These are phyloP conservation scores for Exophiala mesophila DNA, from an alignment of 2,329 filamentous ascomycete species.

Conservation along the genomic window DNA sequence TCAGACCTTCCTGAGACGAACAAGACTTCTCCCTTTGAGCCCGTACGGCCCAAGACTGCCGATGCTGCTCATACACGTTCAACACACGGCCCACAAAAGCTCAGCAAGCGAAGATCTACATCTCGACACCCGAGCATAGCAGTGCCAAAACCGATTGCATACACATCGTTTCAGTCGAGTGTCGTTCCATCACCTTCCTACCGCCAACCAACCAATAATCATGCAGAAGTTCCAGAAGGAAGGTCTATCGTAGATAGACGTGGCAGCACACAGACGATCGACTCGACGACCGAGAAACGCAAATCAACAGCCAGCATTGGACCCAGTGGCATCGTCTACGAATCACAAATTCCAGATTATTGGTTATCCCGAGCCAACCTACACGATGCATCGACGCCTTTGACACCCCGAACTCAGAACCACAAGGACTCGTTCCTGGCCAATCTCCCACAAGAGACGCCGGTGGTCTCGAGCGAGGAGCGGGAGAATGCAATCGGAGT, in stretches of 20 bases:
- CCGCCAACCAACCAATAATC: constrained; percentile 10
- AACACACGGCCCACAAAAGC: not conserved
- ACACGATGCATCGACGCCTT: constrained; percentile 4
- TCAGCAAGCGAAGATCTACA: not conserved
- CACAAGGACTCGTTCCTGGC: no score
- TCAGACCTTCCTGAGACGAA: not conserved
- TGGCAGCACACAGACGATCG: not conserved
- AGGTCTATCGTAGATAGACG: not conserved
- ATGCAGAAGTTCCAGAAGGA: constrained; percentile 9
- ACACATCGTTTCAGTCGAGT: not conserved
- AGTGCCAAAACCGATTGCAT: constrained; percentile 5
- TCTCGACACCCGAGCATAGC: not conserved
- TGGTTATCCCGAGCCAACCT: constrained; percentile 11
- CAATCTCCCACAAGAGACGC: no score
- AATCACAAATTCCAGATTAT: constrained; percentile 16
- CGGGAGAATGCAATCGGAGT: constrained; percentile 15
- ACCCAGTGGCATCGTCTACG: constrained; percentile 15
- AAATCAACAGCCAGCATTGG: constrained; percentile 13
- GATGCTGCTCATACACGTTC: not conserved
- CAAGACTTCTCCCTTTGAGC: not conserved
- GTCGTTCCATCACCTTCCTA: constrained; percentile 4
- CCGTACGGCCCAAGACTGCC: not conserved
- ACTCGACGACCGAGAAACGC: not conserved
- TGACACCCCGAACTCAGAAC: no score
- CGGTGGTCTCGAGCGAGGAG: not conserved